These are phyloP conservation scores for Periconia sp. DNA, from an alignment of 2,329 filamentous ascomycete species.

Conservation along the genomic window DNA sequence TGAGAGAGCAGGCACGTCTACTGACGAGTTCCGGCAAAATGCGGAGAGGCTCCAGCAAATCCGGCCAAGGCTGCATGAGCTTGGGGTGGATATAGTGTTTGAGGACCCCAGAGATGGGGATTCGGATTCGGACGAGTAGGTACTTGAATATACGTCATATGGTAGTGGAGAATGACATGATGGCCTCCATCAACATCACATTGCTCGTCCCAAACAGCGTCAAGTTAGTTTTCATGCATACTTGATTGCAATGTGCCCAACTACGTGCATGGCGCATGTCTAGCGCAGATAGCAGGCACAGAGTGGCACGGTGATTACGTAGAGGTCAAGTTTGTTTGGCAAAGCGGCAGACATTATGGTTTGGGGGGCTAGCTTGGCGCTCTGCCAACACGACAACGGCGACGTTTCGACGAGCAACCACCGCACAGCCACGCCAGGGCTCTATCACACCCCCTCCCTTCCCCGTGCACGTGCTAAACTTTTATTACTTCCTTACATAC, in stretches of 20 bases:
- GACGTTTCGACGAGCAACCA: neutral
- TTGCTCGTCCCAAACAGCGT: too few species aligned
- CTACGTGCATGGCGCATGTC: too few species aligned
- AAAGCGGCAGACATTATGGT: too few species aligned
- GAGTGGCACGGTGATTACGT: too few species aligned
- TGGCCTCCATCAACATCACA: too few species aligned
- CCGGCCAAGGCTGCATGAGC: slow-evolving; percentile 20
- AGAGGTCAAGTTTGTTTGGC: too few species aligned
- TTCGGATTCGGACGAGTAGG: neutral
- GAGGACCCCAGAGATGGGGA: slow-evolving; percentile 7
- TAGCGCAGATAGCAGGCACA: too few species aligned
- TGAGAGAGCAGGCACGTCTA: slow-evolving; percentile 20
- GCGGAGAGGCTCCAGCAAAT: slow-evolving; percentile 25
- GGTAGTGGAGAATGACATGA: too few species aligned
- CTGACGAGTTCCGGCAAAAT: slow-evolving; percentile 31
- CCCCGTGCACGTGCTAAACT: neutral
- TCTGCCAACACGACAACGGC: too few species aligned
- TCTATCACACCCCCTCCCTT: neutral
- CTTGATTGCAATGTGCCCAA: too few species aligned
- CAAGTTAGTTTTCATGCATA: too few species aligned
- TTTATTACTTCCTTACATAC: neutral
- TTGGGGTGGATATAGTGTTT: slow-evolving; percentile 31
- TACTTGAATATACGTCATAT: neutral
- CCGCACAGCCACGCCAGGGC: neutral
- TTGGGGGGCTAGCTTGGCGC: too few species aligned